phyloP scores from a whole-genome alignment of 495 filamentous ascomycete species.

The Trypethelium eluteriae region DNA sequence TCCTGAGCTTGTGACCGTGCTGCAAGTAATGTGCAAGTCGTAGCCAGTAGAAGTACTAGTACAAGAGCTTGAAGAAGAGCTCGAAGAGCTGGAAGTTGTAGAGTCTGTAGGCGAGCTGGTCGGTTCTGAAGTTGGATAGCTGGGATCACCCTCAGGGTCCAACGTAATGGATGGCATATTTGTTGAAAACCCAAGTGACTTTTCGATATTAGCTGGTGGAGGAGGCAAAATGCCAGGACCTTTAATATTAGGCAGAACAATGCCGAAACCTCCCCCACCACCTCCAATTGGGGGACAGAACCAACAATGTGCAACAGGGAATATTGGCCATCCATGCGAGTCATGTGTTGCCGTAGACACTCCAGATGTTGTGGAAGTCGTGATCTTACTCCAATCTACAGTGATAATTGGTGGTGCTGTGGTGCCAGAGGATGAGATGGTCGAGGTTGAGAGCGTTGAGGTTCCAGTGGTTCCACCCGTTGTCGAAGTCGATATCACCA shows the following conservation, averaged over 20 bases:
- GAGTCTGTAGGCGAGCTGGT: slow-evolving; percentile 5
- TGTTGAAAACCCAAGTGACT: background rate
- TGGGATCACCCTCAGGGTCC: slow-evolving; percentile 4
- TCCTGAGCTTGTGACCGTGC: slow-evolving; percentile 1
- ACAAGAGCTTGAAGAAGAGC: slow-evolving; percentile 1
- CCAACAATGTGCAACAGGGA: slow-evolving; percentile 5
- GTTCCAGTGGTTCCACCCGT: background rate
- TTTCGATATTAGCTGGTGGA: background rate
- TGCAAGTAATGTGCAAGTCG: slow-evolving; percentile 3
- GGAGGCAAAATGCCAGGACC: slow-evolving; percentile 3
- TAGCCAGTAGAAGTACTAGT: slow-evolving; percentile 4
- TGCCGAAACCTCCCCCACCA: background rate
- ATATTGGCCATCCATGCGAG: slow-evolving; percentile 4
- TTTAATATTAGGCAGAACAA: background rate
- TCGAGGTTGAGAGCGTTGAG: background rate
- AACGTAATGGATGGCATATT: slow-evolving; percentile 7
- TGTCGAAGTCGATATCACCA: background rate
- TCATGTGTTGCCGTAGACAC: slow-evolving; percentile 11
- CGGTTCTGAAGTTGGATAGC: slow-evolving; percentile 1
- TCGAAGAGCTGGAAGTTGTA: background rate
- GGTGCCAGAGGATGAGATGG: background rate
- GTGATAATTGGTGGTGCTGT: slow-evolving; percentile 3
- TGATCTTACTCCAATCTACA: background rate
- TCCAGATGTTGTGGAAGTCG: slow-evolving; percentile 7
- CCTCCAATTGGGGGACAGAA: slow-evolving; percentile 8